Percentiles rank a stretch among this genome's conserved stretches.
Conservation (phyloP, 2,329 filamentous ascomycete genomes). For the Ceratocystis lukuohia region DNA sequence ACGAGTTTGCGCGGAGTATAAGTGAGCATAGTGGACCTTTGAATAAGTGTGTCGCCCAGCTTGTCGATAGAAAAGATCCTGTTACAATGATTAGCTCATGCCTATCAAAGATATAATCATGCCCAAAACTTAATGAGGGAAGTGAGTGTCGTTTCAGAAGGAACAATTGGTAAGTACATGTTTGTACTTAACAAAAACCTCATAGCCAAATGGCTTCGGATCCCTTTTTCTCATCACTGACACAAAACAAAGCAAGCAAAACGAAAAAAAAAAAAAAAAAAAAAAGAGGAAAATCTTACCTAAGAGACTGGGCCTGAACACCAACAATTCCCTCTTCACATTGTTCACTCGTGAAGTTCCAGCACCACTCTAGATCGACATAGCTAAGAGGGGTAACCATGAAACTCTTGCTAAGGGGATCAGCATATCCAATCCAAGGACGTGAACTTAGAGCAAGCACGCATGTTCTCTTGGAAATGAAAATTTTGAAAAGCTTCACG, state of each 20-base stretch:
- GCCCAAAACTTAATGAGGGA: constrained; percentile 22
- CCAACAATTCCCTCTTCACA: constrained; percentile 89
- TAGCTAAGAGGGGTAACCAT: constrained; percentile 88
- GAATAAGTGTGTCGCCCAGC: constrained; percentile 69
- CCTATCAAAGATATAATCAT: constrained; percentile 14
- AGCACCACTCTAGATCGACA: constrained; percentile 77
- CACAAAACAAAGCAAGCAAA: constrained; percentile 24
- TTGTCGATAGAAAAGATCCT: constrained; percentile 88
- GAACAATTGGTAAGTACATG: constrained; percentile 75
- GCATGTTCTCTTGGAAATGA: constrained; percentile 68
- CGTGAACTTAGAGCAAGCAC: constrained; percentile 83
- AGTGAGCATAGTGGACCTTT: constrained; percentile 71
- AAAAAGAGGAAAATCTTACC: constrained; percentile 39
- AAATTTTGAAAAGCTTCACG: constrained; percentile 83
- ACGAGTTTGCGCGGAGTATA: constrained; percentile 85
- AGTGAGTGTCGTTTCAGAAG: constrained; percentile 56
- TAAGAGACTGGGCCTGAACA: constrained; percentile 74
- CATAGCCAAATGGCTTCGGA: constrained; percentile 43
- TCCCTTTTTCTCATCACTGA: constrained; percentile 52
- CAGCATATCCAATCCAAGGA: constrained; percentile 91
- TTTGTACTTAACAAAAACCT: constrained; percentile 36
- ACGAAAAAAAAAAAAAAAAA: constrained; percentile 24
- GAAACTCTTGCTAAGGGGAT: constrained; percentile 65
- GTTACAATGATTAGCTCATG: constrained; percentile 26
- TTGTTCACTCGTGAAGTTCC: constrained; percentile 93